Conservation (phyloP, 257 asterid genomes). For the Petunia secreta region DNA sequence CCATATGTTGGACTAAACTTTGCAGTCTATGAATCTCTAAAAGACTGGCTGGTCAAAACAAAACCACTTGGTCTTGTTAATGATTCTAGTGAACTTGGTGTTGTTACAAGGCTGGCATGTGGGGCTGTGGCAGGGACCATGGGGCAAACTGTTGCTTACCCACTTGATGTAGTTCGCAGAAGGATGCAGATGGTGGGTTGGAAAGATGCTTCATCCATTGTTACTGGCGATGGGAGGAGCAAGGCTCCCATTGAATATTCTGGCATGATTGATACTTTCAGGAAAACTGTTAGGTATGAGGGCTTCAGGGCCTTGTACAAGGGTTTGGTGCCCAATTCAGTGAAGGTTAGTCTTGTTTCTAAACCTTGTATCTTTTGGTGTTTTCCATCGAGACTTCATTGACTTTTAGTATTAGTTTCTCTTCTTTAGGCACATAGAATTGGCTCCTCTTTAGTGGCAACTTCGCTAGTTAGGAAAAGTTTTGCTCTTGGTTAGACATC, state of each 20-base stretch:
- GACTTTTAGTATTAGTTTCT: neutral
- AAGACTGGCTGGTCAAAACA: constrained; percentile 77
- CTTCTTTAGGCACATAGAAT: neutral
- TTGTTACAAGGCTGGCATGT: constrained; percentile 84
- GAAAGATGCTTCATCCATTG: constrained; percentile 82
- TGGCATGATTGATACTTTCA: constrained; percentile 95
- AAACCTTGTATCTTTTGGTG: neutral
- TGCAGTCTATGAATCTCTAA: constrained; percentile 95
- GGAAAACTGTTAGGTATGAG: constrained; percentile 89
- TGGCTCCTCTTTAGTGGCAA: neutral
- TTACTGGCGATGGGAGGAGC: constrained; percentile 80
- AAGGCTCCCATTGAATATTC: constrained; percentile 69
- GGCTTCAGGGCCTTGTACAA: constrained; percentile 91
- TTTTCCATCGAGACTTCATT: neutral
- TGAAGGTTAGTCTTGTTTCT: constrained; percentile 67
- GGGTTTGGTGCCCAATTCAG: constrained; percentile 96
- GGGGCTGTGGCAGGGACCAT: constrained; percentile 98
- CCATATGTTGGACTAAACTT: constrained; percentile 98
- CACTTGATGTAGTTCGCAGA: constrained; percentile 93
- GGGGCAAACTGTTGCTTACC: constrained; percentile 98
- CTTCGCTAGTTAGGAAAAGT: neutral
- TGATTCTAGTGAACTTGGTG: constrained; percentile 73
- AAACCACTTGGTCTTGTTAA: constrained; percentile 70
- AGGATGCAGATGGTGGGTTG: constrained; percentile 99
- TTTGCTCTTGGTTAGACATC: constrained; percentile 17